Conservation (phyloP, 345 rosid genomes). For the Acer saccharum region DNA sequence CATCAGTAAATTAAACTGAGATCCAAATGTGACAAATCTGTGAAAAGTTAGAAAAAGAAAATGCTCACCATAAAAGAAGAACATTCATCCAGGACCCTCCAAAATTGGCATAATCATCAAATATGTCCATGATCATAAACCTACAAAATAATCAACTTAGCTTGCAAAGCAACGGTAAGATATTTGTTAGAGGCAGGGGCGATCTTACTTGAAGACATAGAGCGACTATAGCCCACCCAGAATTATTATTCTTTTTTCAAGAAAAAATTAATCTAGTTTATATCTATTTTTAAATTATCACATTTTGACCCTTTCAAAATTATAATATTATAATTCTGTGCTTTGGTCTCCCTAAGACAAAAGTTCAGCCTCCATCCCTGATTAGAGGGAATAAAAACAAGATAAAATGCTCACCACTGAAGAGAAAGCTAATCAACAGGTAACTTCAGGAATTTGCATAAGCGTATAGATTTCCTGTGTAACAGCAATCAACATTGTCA, state of each 20-base stretch:
- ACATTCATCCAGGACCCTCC: constrained; percentile 27
- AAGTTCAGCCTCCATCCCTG: neutral
- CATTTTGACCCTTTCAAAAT: neutral
- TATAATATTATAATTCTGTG: neutral
- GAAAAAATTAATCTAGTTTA: no score
- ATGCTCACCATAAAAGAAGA: constrained; percentile 24
- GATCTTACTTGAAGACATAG: neutral
- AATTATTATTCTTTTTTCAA: no score
- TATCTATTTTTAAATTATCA: neutral
- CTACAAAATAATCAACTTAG: constrained; percentile 24
- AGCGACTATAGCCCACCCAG: neutral
- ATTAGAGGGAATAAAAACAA: neutral
- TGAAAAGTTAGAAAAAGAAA: neutral
- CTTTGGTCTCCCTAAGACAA: neutral
- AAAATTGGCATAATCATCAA: constrained; percentile 24
- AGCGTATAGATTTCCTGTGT: constrained; percentile 61
- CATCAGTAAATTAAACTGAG: neutral
- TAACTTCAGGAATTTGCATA: constrained; percentile 59
- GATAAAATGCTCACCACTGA: constrained; percentile 36
- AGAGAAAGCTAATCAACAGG: constrained; percentile 25
- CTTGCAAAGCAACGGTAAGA: neutral
- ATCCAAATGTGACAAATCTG: neutral
- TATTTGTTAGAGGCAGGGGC: neutral
- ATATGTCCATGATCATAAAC: constrained; percentile 30
- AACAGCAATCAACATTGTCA: constrained; percentile 13